phyloP scores from a whole-genome alignment of 441 rosid species.

The Omphalea diandra region DNA sequence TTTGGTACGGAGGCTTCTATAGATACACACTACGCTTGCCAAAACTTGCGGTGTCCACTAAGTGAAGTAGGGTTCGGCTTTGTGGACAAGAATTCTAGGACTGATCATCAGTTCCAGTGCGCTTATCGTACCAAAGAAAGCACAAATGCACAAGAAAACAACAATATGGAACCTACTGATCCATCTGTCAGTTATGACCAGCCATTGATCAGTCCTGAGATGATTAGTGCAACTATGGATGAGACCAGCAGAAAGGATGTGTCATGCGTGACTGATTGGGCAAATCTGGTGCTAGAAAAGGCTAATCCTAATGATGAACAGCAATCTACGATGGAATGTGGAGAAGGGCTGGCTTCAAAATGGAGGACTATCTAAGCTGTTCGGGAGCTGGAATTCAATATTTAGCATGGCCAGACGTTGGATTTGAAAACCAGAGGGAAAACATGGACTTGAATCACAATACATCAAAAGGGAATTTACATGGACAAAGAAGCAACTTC shows the following conservation, averaged over 20 bases:
- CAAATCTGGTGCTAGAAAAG: slow-evolving; percentile 24
- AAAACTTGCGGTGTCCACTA: slow-evolving; percentile 21
- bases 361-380: slow-evolving; percentile 19
- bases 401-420: slow-evolving; percentile 8
- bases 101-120: slow-evolving; percentile 29
- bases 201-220: background rate
- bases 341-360: slow-evolving; percentile 15
- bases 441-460: slow-evolving; percentile 13
- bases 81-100: slow-evolving; percentile 29
- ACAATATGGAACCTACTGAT: slow-evolving; percentile 12
- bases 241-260: background rate
- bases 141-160: slow-evolving; percentile 4
- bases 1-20: slow-evolving; percentile 10
- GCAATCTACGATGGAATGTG: slow-evolving; percentile 14
- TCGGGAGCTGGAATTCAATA: slow-evolving; percentile 28
- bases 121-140: slow-evolving; percentile 13
- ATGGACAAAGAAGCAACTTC: slow-evolving; percentile 27
- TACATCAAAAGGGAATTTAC: background rate
- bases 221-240: background rate
- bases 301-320: slow-evolving; percentile 5
- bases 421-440: slow-evolving; percentile 4
- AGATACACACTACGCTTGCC: slow-evolving; percentile 18
- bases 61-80: slow-evolving; percentile 25
- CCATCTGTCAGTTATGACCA: slow-evolving; percentile 1
- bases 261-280: slow-evolving; percentile 29